These are phyloP conservation scores for Penstemon davidsonii DNA, from an alignment of 257 asterid species.

Conservation along the genomic window DNA sequence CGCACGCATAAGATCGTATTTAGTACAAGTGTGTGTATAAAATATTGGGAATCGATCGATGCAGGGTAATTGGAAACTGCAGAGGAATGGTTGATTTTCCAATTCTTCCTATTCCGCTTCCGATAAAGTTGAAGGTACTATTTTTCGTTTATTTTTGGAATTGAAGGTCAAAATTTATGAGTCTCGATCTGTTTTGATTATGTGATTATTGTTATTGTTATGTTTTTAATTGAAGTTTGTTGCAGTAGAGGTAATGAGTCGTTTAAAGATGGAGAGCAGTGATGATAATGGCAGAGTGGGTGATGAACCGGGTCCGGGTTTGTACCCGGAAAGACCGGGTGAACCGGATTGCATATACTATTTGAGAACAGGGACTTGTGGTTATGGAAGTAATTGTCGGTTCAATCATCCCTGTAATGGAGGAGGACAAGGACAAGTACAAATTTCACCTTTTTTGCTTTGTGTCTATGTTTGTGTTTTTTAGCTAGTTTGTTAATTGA, in stretches of 20 bases:
- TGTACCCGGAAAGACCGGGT: constrained; percentile 68
- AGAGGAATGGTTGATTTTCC: constrained; percentile 36
- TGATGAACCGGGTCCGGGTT: constrained; percentile 39
- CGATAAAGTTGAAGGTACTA: constrained; percentile 44
- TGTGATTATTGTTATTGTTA: background rate
- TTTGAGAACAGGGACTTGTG: constrained; percentile 70
- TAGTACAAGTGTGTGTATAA: constrained; percentile 20
- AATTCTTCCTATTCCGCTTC: constrained; percentile 28
- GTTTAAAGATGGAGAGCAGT: constrained; percentile 37
- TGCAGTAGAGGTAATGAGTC: constrained; percentile 42
- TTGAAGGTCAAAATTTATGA: background rate
- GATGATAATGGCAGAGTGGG: constrained; percentile 41
- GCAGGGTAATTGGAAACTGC: constrained; percentile 14
- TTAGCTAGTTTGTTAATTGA: background rate
- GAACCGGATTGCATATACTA: constrained; percentile 69
- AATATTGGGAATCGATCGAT: constrained; percentile 29
- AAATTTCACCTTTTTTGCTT: no score
- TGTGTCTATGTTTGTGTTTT: no score
- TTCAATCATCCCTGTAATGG: constrained; percentile 62
- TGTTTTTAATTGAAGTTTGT: background rate
- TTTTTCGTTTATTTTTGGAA: constrained; percentile 16
- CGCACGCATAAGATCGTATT: constrained; percentile 17
- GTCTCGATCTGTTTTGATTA: background rate
- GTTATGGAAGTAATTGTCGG: constrained; percentile 67
- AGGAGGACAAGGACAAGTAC: constrained; percentile 32